These are phyloP conservation scores for Naganishia antarctica DNA, from an alignment of 768 basidiomycete species.

Conservation along the genomic window DNA sequence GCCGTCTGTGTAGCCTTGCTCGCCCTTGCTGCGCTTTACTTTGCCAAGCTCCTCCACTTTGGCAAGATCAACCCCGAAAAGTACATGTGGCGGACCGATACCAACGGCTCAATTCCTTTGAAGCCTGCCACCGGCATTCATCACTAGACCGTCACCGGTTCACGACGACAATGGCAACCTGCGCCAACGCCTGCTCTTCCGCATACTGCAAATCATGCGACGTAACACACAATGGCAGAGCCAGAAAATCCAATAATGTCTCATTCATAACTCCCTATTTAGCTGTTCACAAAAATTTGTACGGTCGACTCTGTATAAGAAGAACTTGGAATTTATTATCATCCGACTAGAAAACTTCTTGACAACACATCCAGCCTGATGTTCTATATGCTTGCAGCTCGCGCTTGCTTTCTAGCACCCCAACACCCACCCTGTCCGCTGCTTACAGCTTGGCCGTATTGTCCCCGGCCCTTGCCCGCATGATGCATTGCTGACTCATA, in stretches of 20 bases:
- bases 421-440: background rate
- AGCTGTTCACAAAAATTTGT: too few relatives aligned
- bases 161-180: background rate
- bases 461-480: conserved; percentile 4
- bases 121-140: conserved; percentile 8
- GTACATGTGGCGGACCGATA: conserved; percentile 19
- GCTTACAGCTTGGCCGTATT: conserved; percentile 13
- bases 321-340: too few relatives aligned
- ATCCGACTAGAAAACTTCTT: too few relatives aligned
- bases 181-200: too few relatives aligned
- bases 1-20: background rate
- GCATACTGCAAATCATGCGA: too few relatives aligned
- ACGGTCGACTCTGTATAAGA: too few relatives aligned
- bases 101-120: conserved; percentile 7
- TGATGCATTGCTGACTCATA: conserved; percentile 31
- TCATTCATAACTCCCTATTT: too few relatives aligned
- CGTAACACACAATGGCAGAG: too few relatives aligned
- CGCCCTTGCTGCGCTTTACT: conserved; percentile 3
- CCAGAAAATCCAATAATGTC: background rate
- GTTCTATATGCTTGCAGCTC: too few relatives aligned
- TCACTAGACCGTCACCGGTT: background rate
- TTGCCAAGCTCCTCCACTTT: conserved; percentile 14
- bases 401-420: too few relatives aligned
- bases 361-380: too few relatives aligned
- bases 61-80: conserved; percentile 14